Evolutionary conservation across 2,329 filamentous ascomycete genomes (phyloP).

Genomic region (Furcasterigmium furcatum): DNA sequence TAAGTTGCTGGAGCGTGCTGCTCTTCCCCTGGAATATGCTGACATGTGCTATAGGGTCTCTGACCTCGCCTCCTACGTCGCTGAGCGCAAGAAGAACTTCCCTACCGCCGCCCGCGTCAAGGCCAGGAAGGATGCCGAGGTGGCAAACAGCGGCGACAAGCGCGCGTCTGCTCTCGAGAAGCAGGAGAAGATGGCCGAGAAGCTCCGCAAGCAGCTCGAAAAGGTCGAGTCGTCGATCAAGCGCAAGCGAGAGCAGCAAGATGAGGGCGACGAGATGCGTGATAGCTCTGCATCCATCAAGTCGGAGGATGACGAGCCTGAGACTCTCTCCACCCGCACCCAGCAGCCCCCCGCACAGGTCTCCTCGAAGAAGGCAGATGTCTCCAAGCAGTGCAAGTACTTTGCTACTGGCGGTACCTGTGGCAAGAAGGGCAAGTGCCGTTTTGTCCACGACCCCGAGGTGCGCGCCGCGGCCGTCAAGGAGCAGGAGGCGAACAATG

Average conservation of each 20-base stretch:
- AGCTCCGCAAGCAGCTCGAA: constrained; percentile 60
- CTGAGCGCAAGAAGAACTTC: constrained; percentile 74
- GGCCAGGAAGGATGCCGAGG: constrained; percentile 53
- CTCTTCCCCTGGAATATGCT: background rate
- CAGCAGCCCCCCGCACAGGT: constrained; percentile 35
- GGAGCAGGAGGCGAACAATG: constrained; percentile 62
- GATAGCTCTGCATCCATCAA: constrained; percentile 42
- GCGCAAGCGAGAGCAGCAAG: constrained; percentile 64
- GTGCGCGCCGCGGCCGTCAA: constrained; percentile 61
- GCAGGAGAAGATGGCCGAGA: constrained; percentile 62
- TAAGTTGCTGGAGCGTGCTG: constrained; percentile 28
- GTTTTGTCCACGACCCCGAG: constrained; percentile 65
- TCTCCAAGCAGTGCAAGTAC: constrained; percentile 67
- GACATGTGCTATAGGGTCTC: constrained; percentile 38
- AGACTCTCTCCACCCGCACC: constrained; percentile 50
- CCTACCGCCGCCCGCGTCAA: constrained; percentile 72
- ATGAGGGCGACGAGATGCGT: constrained; percentile 65
- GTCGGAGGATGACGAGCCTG: constrained; percentile 58
- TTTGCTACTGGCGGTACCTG: constrained; percentile 66
- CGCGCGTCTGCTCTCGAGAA: constrained; percentile 34
- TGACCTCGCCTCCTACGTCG: constrained; percentile 77
- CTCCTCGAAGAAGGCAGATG: constrained; percentile 51
- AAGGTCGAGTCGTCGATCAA: constrained; percentile 70
- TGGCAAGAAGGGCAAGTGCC: constrained; percentile 73
- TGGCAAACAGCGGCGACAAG: constrained; percentile 29